Conservation (phyloP, 1,139 yeast genomes). For the Citeromyces siamensis region DNA sequence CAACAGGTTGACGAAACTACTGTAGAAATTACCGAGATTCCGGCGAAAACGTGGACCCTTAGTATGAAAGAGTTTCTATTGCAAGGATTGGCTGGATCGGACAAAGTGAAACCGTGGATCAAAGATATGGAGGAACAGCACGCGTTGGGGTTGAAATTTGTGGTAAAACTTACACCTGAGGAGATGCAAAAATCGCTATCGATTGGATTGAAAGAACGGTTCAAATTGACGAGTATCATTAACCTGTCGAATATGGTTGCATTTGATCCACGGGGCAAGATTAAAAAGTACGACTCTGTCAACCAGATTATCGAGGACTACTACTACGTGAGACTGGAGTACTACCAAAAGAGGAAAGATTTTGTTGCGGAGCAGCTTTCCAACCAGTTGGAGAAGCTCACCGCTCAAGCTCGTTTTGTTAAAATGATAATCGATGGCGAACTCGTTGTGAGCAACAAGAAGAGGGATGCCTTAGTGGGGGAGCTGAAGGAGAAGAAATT, state of each 20-base stretch:
- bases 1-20: constrained; percentile 74
- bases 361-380: constrained; percentile 56
- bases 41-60: constrained; percentile 88
- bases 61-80: constrained; percentile 77
- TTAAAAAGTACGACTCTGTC: constrained; percentile 67
- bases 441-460: constrained; percentile 62
- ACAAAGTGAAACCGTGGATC: constrained; percentile 71
- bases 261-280: constrained; percentile 85
- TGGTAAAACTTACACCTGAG: constrained; percentile 58
- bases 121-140: constrained; percentile 95
- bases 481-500: constrained; percentile 55
- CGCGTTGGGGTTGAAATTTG: constrained; percentile 67
- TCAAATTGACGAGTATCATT: constrained; percentile 60
- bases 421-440: constrained; percentile 76
- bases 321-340: constrained; percentile 77
- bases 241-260: constrained; percentile 88
- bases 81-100: constrained; percentile 62
- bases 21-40: constrained; percentile 84
- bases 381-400: constrained; percentile 59
- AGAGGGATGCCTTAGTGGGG: constrained; percentile 49
- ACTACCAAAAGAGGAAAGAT: constrained; percentile 86
- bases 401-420: constrained; percentile 85
- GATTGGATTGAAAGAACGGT: constrained; percentile 73
- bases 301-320: constrained; percentile 76
- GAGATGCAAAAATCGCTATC: constrained; percentile 74